These are phyloP conservation scores for Suillus spraguei DNA, from an alignment of 768 basidiomycete species.

Conservation along the genomic window DNA sequence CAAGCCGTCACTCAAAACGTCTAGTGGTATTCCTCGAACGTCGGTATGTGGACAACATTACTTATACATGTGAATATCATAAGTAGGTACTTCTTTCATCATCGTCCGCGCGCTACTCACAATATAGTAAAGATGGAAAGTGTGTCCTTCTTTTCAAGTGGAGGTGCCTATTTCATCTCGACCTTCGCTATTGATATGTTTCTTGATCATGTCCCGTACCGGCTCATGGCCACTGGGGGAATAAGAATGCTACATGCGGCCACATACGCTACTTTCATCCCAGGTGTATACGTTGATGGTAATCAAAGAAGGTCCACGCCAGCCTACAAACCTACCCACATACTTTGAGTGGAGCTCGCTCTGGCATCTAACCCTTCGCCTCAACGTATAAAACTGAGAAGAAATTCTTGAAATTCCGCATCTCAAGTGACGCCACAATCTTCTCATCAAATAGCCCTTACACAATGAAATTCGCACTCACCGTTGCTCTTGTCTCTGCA, in stretches of 20 bases:
- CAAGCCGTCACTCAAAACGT: neutral
- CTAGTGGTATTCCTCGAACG: neutral
- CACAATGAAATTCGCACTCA: neutral
- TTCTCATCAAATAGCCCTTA: too few relatives aligned
- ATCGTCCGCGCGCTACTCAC: neutral
- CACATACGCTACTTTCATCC: neutral
- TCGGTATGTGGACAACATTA: neutral
- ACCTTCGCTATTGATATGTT: neutral
- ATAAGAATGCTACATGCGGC: neutral
- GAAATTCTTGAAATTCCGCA: neutral
- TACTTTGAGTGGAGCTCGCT: neutral
- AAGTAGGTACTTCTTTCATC: neutral
- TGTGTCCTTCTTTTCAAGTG: neutral
- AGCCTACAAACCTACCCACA: too few relatives aligned
- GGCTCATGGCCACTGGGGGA: neutral
- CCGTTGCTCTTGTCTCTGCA: neutral
- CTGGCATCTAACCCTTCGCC: neutral
- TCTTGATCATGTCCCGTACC: neutral
- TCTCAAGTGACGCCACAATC: neutral
- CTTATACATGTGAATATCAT: neutral
- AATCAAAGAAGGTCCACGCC: neutral
- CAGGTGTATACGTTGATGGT: neutral
- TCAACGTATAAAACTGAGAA: neutral
- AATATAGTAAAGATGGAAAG: neutral
- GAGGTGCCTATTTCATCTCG: too few relatives aligned